Conservation (phyloP, 2,329 filamentous ascomycete genomes). For the Verticillium alfalfae region DNA sequence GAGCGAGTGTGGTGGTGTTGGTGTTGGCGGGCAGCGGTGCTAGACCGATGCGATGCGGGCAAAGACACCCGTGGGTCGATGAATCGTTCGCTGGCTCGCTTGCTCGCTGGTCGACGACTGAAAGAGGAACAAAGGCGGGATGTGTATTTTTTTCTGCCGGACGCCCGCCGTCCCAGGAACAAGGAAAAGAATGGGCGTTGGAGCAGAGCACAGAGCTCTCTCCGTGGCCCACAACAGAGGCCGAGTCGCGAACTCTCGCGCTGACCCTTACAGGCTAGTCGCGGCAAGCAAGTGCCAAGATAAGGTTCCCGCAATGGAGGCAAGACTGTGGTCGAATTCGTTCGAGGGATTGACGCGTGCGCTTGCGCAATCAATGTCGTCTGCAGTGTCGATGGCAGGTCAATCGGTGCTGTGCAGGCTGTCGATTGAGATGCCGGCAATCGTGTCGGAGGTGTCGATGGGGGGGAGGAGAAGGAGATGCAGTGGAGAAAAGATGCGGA, state of each 20-base stretch:
- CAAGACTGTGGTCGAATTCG: not conserved
- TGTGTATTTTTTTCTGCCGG: not conserved
- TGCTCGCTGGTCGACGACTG: not conserved
- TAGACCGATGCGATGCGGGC: constrained; percentile 2
- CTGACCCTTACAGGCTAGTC: not conserved
- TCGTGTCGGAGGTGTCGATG: constrained; percentile 2
- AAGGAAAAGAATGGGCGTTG: constrained; percentile 11
- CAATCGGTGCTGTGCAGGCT: too few relatives aligned
- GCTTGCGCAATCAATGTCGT: too few relatives aligned
- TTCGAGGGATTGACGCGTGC: not conserved
- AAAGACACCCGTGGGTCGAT: not conserved
- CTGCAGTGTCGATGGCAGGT: too few relatives aligned
- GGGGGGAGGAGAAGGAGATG: not conserved
- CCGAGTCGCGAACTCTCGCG: not conserved
- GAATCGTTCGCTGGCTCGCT: not conserved
- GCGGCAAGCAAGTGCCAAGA: not conserved
- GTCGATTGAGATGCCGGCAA: constrained; percentile 1
- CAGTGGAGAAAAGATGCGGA: not conserved
- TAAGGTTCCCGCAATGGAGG: not conserved
- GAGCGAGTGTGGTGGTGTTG: not conserved
- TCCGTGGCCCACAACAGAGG: constrained; percentile 13
- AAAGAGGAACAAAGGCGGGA: not conserved
- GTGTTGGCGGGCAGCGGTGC: not conserved
- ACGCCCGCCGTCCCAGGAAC: not conserved
- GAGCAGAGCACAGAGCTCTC: constrained; percentile 18